Evolutionary conservation across 768 basidiomycete genomes (phyloP), one percentile per base, ranked within the genome.

Genomic region (Leccinum uliginosum): DNA sequence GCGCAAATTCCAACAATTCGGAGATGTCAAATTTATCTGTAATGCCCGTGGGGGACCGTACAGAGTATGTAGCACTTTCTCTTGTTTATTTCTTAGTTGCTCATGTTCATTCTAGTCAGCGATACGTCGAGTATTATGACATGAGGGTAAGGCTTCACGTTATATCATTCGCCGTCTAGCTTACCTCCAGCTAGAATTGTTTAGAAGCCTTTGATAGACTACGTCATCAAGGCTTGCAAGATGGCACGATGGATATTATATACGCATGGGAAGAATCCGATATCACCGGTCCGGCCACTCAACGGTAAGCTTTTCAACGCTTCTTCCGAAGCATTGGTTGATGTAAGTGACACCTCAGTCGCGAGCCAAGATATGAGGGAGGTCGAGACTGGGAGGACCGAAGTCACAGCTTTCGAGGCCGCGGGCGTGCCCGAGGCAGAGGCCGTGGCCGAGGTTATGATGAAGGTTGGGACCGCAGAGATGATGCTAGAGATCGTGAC

Each of bases 41-140:
- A 15, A 82, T 80, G 60, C 78, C 85, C 3, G 80, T 84, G 1
- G 81, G 78, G 53, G 84, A 85, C 53, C 84, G 85, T 40, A 70
- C 73, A 43, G 86, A 91, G 87, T 84, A 63, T 54, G 78, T 69
- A 50, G 48, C 30, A 6, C 4, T 29, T 14, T 32, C 15, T 27
- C 1, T 46, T 12, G n/a, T 4, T 46, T 12, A 24, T 6, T 21
- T 51, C 11, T 14, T 35, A 21, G 24, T 54, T 52, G 26, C 57
- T 65, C n/a, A 59, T 38, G 45, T 35, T 51, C 11, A 53, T 26
- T 27, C 8, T 58, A 98, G 93, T 63, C 89, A 92, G 64, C 86
- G 91, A 57, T 85, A 91, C 61, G 89, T 98, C n/a, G 94, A 98
- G 68, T 94, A 85, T 67, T 99, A 87, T 67, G 97, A 99, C 67